phyloP scores from a whole-genome alignment of 768 basidiomycete species.

The Botryobasidium botryosum region DNA sequence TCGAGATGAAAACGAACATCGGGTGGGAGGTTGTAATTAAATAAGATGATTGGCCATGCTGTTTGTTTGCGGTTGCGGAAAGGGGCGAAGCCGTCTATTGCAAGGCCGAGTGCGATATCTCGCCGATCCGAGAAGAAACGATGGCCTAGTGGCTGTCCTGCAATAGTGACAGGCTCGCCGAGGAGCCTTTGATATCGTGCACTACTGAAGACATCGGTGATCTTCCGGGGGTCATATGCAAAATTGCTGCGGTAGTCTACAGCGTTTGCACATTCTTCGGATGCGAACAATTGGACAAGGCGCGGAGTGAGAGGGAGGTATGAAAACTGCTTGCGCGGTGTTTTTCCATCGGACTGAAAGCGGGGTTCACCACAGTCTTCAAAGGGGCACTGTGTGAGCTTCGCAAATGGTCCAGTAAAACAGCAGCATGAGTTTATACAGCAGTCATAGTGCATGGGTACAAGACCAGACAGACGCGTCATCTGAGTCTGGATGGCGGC shows the following conservation, averaged over 20 bases:
- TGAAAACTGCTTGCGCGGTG: slow-evolving; percentile 15
- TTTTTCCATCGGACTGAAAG: not conserved
- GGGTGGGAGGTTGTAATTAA: slow-evolving; percentile 29
- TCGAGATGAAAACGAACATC: slow-evolving; percentile 21
- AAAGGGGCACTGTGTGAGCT: not conserved
- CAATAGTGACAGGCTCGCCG: slow-evolving; percentile 15
- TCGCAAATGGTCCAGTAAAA: not conserved
- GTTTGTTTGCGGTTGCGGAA: slow-evolving; percentile 22
- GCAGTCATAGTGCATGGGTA: slow-evolving; percentile 14
- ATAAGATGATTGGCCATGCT: slow-evolving; percentile 27
- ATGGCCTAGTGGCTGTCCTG: slow-evolving; percentile 12
- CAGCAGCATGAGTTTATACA: not conserved
- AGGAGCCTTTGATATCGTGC: slow-evolving; percentile 18
- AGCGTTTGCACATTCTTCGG: slow-evolving; percentile 12
- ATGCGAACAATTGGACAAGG: slow-evolving; percentile 18
- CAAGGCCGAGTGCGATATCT: slow-evolving; percentile 29
- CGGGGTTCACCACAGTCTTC: slow-evolving; percentile 2
- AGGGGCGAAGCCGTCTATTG: slow-evolving; percentile 28
- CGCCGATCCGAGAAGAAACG: slow-evolving; percentile 23
- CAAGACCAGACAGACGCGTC: slow-evolving; percentile 14
- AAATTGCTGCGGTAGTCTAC: slow-evolving; percentile 20
- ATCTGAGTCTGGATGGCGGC: slow-evolving; percentile 1
- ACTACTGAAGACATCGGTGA: slow-evolving; percentile 25
- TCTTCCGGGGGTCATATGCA: slow-evolving; percentile 11
- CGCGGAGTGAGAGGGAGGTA: slow-evolving; percentile 27